Evolutionary conservation across 257 asterid genomes (phyloP), one percentile per base, ranked within the genome.

Genomic region (Solanum sparsipilum): DNA sequence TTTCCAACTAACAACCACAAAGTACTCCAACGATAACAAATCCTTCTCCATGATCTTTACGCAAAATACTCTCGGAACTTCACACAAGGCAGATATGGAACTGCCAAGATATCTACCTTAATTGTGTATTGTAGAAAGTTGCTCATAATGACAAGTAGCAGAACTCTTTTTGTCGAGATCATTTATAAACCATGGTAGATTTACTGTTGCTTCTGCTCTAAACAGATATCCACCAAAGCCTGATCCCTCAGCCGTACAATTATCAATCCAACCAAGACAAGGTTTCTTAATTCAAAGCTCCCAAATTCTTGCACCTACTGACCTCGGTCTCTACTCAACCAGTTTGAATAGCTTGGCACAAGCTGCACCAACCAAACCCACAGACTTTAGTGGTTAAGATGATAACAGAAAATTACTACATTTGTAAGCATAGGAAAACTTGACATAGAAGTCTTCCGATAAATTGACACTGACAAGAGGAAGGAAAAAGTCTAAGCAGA

Each of bases 271-370:
- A 92, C 94, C 92, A 90, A 92, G 92, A 87, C 91, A 82, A 91
- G 92, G 92, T 92, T 88, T 91, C 84, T 89, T 31, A 89, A 87
- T 91, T 87, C 91, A 84, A 90, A 89, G 85, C 89, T 81, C 89
- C 93, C 89, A 92, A 36, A 89, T 89, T 75, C 65, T 89, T 84
- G 90, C 91, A 89, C 94, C 92, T 92, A 92, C 90, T 90, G 92
- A 92, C 91, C 92, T 89, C 92, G 89, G 92, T 90, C 92, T 94
- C 91, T 93, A 91, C 86, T 90, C 88, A 90, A 91, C 91, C 93
- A 89, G 90, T 90, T 96, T 83, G 93, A 91, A 90, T 94, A 92
- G 91, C 97, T 92, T 88, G 94, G 94, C 98, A 94, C 96, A 91
- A 89, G 95, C 98, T 95, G 85, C 85, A 81, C 18, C 68, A 81